Evolutionary conservation across 306 rosid genomes (phyloP).

Genomic region (Vigna mungo): DNA sequence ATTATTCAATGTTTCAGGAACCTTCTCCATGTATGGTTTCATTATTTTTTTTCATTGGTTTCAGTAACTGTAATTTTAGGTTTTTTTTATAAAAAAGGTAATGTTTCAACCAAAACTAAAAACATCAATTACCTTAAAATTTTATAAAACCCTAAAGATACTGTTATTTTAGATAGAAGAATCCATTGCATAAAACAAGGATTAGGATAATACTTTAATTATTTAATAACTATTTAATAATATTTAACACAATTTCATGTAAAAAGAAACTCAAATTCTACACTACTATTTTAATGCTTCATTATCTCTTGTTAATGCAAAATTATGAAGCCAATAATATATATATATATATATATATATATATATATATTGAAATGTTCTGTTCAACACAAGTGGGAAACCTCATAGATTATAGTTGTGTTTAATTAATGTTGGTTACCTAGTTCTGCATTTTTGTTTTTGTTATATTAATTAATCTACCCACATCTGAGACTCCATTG

Average conservation of each 20-base stretch:
- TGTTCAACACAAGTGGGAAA: conserved; percentile 17
- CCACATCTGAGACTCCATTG: not conserved
- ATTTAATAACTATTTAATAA: too few species aligned
- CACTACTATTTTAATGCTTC: not conserved
- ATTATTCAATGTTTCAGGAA: not conserved
- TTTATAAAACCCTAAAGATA: too few species aligned
- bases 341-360: not conserved
- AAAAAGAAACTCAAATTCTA: not conserved
- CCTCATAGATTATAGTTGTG: not conserved
- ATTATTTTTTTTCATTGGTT: too few species aligned
- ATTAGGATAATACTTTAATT: too few species aligned
- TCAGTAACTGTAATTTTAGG: too few species aligned
- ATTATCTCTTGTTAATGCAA: not conserved
- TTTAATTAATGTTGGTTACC: not conserved
- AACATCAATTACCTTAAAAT: too few species aligned
- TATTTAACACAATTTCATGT: too few species aligned
- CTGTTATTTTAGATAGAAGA: too few species aligned
- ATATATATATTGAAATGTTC: not conserved
- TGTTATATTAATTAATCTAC: not conserved
- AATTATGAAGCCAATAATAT: not conserved
- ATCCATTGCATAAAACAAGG: too few species aligned
- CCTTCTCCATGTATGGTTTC: too few species aligned
- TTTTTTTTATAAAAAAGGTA: too few species aligned
- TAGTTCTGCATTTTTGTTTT: not conserved
- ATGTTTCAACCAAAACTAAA: too few species aligned